Evolutionary conservation across 495 filamentous ascomycete species (phyloP).

Genomic region (Neurospora intermedia): DNA sequence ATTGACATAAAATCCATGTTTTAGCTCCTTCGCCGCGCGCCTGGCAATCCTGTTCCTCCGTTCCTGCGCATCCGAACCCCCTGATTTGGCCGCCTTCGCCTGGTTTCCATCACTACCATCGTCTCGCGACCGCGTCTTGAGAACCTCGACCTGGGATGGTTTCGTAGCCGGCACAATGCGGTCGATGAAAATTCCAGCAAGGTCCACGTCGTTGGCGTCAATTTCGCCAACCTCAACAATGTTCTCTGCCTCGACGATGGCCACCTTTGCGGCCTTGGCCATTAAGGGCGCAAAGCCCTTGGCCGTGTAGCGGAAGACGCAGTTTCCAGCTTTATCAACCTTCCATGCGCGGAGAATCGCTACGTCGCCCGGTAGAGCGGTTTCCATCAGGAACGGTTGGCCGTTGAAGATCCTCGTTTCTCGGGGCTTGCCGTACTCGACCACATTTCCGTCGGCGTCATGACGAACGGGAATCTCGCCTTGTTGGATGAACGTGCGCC

Average conservation of each 20-base stretch:
- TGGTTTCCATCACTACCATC: slow-evolving; percentile 11
- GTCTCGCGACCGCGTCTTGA: slow-evolving; percentile 33
- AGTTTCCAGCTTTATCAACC: slow-evolving; percentile 54
- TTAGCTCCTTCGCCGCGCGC: slow-evolving; percentile 51
- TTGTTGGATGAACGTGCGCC: slow-evolving; percentile 47
- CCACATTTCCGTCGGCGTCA: slow-evolving; percentile 39
- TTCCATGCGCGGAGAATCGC: slow-evolving; percentile 54
- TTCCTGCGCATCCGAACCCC: slow-evolving; percentile 19
- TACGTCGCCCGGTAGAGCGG: slow-evolving; percentile 50
- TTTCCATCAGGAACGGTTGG: slow-evolving; percentile 51
- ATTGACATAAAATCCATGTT: slow-evolving; percentile 57
- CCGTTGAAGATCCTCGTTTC: slow-evolving; percentile 52
- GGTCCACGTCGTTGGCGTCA: slow-evolving; percentile 45
- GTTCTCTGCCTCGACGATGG: slow-evolving; percentile 60
- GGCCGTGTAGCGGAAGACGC: slow-evolving; percentile 53
- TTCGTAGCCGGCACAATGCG: slow-evolving; percentile 49
- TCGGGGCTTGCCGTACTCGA: slow-evolving; percentile 42
- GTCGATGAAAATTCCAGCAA: slow-evolving; percentile 55
- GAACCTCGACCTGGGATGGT: slow-evolving; percentile 44
- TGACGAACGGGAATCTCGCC: slow-evolving; percentile 49
- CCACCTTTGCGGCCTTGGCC: slow-evolving; percentile 51
- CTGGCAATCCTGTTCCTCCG: slow-evolving; percentile 48
- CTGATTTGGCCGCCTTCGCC: slow-evolving; percentile 3
- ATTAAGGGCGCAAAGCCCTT: slow-evolving; percentile 48
- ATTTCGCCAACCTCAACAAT: slow-evolving; percentile 52